phyloP scores from a whole-genome alignment of 2,329 filamentous ascomycete species.

The Neurospora sp. region DNA sequence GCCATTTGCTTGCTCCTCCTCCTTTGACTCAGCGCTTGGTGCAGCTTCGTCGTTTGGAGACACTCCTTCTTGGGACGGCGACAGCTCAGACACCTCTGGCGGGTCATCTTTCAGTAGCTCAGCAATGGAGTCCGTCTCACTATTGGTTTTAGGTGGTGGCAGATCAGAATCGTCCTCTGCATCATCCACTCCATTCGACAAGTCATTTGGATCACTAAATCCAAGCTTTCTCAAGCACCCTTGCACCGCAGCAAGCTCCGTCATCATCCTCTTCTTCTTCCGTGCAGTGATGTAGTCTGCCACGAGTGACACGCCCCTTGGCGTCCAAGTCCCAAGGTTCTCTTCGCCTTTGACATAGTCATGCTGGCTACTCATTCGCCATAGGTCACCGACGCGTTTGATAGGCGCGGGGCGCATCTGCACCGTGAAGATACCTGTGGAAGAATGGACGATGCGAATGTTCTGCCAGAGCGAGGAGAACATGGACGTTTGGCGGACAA shows the following conservation, averaged over 20 bases:
- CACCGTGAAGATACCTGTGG: constrained; percentile 77
- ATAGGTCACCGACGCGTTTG: constrained; percentile 84
- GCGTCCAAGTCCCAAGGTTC: constrained; percentile 72
- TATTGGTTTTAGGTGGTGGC: constrained; percentile 10
- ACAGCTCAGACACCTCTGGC: constrained; percentile 27
- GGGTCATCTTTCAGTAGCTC: constrained; percentile 47
- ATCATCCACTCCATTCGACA: constrained; percentile 21
- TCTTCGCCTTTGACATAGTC: constrained; percentile 97
- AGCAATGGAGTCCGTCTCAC: constrained; percentile 38
- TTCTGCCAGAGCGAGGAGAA: constrained; percentile 82
- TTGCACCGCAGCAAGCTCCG: constrained; percentile 71
- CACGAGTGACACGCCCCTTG: constrained; percentile 83
- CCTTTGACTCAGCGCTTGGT: not conserved
- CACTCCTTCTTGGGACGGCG: constrained; percentile 1
- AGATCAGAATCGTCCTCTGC: constrained; percentile 30
- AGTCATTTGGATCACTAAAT: constrained; percentile 31
- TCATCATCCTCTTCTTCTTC: constrained; percentile 62
- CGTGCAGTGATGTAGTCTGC: constrained; percentile 71
- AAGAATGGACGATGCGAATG: constrained; percentile 77
- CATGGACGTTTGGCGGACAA: constrained; percentile 78
- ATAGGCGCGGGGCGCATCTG: constrained; percentile 80
- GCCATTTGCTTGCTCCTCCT: not conserved
- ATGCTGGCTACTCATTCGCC: constrained; percentile 90
- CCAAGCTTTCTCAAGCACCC: constrained; percentile 53
- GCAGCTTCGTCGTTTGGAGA: constrained; percentile 13